Base-by-base conservation (phyloP, 179 eudicot genomes). In the Nepenthes alata region DNA sequence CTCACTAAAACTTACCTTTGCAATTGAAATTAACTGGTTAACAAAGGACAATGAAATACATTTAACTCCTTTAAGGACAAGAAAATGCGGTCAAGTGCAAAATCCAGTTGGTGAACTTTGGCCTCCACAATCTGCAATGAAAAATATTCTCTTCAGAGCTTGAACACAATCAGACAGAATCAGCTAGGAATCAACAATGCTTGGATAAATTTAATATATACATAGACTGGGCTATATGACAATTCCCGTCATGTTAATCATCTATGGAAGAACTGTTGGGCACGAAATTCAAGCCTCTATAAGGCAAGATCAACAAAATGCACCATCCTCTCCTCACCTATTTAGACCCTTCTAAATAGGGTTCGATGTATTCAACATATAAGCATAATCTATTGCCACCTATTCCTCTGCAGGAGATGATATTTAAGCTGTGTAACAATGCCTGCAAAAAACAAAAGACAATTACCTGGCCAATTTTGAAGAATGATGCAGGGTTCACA, bases 31-130 rank as follows among this genome's bases (percentile, higher is more conserved):
- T 3, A 37, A 57, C 41, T 11, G 11, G 10, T 35, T 10, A 9
- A 51, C 39, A 48, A 60, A 37, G 55, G 55, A 51, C 55, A 12
- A 1, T 25, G 25, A 61, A 58, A 59, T 87, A 93, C 97, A 77
- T 75, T 75, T 65, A 87, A 77, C 67, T 87, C 95, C 74, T 89
- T 93, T 12, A 93, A 72, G 36, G 98, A 93, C 66, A 93, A 74
- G 65, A 79, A 87, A 64, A 93, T 87, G 62, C 97, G 98, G 67
- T 83, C 93, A 8, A 79, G 80, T 47, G 87, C 67, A 70, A 85
- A 93, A 74, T 93, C 95, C 67, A 93, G 70, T 58, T 85, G 95
- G 76, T 83, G 81, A 71, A 93, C 97, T 74, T 89, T 93, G 63
- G 98, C 98, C 67, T 87, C 91, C 67, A 89, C 72, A 61, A 81